phyloP scores from a whole-genome alignment of 2,329 filamentous ascomycete species.

The Xylaria sp. region DNA sequence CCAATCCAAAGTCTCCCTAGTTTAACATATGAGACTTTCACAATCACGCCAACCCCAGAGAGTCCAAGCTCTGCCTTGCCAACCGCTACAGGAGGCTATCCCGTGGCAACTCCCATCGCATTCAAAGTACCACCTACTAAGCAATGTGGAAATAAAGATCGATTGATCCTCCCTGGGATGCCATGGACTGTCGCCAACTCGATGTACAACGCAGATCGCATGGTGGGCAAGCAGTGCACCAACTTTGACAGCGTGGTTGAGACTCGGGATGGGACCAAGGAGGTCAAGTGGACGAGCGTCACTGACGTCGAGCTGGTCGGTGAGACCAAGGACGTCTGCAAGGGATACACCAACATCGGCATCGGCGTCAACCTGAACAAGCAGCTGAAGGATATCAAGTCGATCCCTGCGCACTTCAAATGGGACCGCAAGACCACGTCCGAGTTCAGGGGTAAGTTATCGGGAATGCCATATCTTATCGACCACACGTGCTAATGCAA shows the following conservation, averaged over 20 bases:
- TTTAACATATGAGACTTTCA: conserved; percentile 9
- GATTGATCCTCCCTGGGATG: conserved; percentile 23
- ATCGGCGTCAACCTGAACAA: conserved; percentile 25
- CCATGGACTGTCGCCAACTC: conserved; percentile 31
- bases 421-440: conserved; percentile 27
- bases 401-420: conserved; percentile 26
- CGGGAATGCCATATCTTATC: not conserved
- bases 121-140: conserved; percentile 16
- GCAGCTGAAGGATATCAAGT: conserved; percentile 23
- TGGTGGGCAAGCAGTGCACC: conserved; percentile 30
- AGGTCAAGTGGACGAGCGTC: conserved; percentile 24
- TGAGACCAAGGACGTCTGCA: conserved; percentile 26
- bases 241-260: conserved; percentile 23
- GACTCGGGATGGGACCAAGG: conserved; percentile 10
- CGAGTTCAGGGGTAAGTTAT: conserved; percentile 27
- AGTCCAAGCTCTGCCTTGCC: not conserved
- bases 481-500: conserved; percentile 2
- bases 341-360: conserved; percentile 29
- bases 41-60: conserved; percentile 4
- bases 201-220: conserved; percentile 28
- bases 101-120: conserved; percentile 12
- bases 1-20: conserved; percentile 10
- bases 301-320: conserved; percentile 20
- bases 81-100: not conserved
- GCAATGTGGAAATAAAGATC: conserved; percentile 27